Percentiles rank a stretch among this genome's conserved stretches.
Conservation (phyloP, 2,329 filamentous ascomycete species). For the Zalaria obscura region DNA sequence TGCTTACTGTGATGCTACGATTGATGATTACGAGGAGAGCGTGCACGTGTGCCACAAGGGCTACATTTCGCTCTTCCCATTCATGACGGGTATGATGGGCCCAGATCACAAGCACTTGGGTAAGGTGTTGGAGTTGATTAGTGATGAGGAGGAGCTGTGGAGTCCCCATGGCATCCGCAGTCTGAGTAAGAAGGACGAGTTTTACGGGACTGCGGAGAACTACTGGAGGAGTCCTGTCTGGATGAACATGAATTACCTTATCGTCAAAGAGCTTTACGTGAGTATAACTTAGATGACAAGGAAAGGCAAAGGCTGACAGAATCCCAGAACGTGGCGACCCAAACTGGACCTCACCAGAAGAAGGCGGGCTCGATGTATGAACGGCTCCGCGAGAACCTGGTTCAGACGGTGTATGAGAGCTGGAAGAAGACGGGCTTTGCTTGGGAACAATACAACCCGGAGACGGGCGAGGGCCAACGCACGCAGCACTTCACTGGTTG, state of each 20-base stretch:
- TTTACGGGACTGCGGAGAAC: slow-evolving; percentile 86
- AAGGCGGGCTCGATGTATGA: slow-evolving; percentile 63
- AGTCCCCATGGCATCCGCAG: slow-evolving; percentile 79
- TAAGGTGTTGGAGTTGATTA: slow-evolving; percentile 62
- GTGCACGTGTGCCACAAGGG: slow-evolving; percentile 88
- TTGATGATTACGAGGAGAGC: slow-evolving; percentile 90
- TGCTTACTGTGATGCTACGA: slow-evolving; percentile 86
- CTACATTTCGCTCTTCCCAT: slow-evolving; percentile 87
- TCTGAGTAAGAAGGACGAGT: slow-evolving; percentile 66
- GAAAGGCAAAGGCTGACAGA: slow-evolving; percentile 5
- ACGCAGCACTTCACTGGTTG: slow-evolving; percentile 98
- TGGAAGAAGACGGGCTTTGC: slow-evolving; percentile 92
- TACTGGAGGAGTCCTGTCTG: slow-evolving; percentile 94
- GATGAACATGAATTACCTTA: slow-evolving; percentile 93
- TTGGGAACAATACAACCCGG: slow-evolving; percentile 96
- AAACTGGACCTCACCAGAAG: slow-evolving; percentile 49
- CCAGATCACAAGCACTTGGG: slow-evolving; percentile 61
- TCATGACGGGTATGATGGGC: slow-evolving; percentile 68
- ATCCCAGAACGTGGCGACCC: slow-evolving; percentile 47
- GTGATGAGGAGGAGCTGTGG: slow-evolving; percentile 76
- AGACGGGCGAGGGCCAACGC: slow-evolving; percentile 82
- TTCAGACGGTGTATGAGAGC: slow-evolving; percentile 73
- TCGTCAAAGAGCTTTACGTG: slow-evolving; percentile 64
- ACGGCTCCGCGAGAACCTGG: slow-evolving; percentile 65
- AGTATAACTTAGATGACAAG: slow-evolving; percentile 25